Percentiles rank a stretch among this genome's conserved stretches.
These are phyloP conservation scores for Solanum lignicaule DNA, from an alignment of 257 asterid genomes.

Conservation along the genomic window DNA sequence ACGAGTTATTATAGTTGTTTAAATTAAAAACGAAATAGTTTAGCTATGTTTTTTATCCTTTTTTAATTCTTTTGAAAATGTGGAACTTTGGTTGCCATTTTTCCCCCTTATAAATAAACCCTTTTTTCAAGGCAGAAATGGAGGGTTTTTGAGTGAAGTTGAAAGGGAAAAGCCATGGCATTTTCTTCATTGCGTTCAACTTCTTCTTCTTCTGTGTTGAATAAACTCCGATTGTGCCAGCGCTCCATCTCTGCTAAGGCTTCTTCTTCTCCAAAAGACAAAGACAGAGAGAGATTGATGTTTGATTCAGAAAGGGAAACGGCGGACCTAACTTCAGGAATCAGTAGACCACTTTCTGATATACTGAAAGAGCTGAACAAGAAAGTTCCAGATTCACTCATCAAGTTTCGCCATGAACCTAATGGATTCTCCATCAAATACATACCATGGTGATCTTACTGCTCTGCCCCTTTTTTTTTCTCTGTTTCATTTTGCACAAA, in stretches of 20 bases:
- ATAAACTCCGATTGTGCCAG: background rate
- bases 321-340: conserved; percentile 37
- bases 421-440: conserved; percentile 45
- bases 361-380: conserved; percentile 68
- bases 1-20: too few relatives aligned
- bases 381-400: conserved; percentile 68
- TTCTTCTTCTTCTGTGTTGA: background rate
- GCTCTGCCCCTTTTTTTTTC: background rate
- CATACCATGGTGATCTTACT: conserved; percentile 49
- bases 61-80: too few relatives aligned
- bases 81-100: background rate
- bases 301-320: background rate
- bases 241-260: background rate
- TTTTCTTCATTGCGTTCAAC: background rate
- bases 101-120: too few relatives aligned
- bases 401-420: conserved; percentile 35
- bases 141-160: background rate
- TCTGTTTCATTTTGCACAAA: background rate
- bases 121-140: background rate
- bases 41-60: too few relatives aligned
- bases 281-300: background rate
- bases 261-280: background rate
- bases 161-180: background rate
- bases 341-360: conserved; percentile 55
- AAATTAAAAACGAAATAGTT: too few relatives aligned